A percentile compares a stretch with the other conserved stretches of the same genome.
These are phyloP conservation scores for Phytophthora meadii DNA, from an alignment of 352 stramenopile species.

Conservation along the genomic window DNA sequence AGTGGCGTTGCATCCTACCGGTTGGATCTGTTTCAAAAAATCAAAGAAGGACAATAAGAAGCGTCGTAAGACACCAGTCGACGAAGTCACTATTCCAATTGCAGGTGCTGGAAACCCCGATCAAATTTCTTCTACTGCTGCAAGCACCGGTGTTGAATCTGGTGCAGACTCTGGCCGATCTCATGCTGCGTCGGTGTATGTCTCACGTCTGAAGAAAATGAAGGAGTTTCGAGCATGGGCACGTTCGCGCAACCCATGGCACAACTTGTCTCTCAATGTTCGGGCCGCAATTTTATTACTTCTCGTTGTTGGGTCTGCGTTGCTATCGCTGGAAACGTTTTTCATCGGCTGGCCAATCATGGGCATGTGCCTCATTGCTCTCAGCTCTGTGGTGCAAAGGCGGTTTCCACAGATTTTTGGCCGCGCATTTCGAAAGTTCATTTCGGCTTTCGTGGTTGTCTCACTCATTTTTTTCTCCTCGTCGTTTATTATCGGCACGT, in stretches of 20 bases:
- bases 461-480: slow-evolving; percentile 88
- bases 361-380: slow-evolving; percentile 68
- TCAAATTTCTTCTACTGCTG: slow-evolving; percentile 14
- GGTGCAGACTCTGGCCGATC: slow-evolving; percentile 5
- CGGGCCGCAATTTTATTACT: slow-evolving; percentile 60
- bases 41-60: slow-evolving; percentile 28
- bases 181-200: slow-evolving; percentile 29
- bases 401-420: slow-evolving; percentile 85
- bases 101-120: slow-evolving; percentile 14
- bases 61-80: slow-evolving; percentile 19
- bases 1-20: slow-evolving; percentile 51
- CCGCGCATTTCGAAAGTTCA: slow-evolving; percentile 74
- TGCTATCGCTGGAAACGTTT: slow-evolving; percentile 70
- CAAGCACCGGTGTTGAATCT: slow-evolving; percentile 12
- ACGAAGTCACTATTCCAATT: slow-evolving; percentile 43
- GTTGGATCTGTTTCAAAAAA: slow-evolving; percentile 37
- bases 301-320: slow-evolving; percentile 58
- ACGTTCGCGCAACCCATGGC: slow-evolving; percentile 63
- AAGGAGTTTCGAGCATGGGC: slow-evolving; percentile 43
- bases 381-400: slow-evolving; percentile 70
- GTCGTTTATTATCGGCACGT: slow-evolving; percentile 78
- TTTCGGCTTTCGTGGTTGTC: slow-evolving; percentile 74
- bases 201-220: slow-evolving; percentile 45
- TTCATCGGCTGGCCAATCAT: slow-evolving; percentile 80
- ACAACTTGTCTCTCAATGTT: slow-evolving; percentile 48